Base-by-base conservation (phyloP, 257 asterid species). In the Marsdenia floribunda region DNA sequence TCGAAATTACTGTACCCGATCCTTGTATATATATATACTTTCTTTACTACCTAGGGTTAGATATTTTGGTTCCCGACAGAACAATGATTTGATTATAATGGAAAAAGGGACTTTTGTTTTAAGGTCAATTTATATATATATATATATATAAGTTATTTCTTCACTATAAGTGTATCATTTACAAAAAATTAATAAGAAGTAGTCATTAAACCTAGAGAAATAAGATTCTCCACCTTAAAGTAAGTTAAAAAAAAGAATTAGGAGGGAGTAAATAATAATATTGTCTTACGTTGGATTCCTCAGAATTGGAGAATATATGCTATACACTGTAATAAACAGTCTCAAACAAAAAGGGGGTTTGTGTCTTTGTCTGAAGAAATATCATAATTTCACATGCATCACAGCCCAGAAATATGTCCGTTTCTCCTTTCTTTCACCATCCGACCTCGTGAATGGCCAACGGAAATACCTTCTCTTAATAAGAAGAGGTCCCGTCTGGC, bases 341-440 rank as follows among this genome's bases (percentile, higher is more conserved):
- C 21, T 24, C 74, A 64, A 75, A 49, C 75, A 26, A 81, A 78
- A 78, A 82, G 80, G 26, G 40, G 38, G 50, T 44, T 59, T 24
- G 24, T 75, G 78, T 78, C 38, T 59, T 82, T 6, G 5, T 78
- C 71, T 57, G 60, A 22, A 3, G 65, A 71, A 75, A 54, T 40
- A 54, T 63, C 69, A 29, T 68, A 75, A 13, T 1, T 44, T 81
- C 81, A 81, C 84, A 77, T 81, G 84, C 76, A 69, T 65, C 73
- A 72, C 83, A 58, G 79, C 77, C 74, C 63, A 73, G 10, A 61
- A 68, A 0, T 73, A 19, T 73, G 84, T 77, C 77, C 73, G 71
- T 65, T 76, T 64, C 78, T 69, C 49, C n/a, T 33, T 3, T 53
- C 19, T 47, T 72, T n/a, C 68, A 9, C 42, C 49, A 24, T 53